These are phyloP conservation scores for Rubia yunnanensis DNA, from an alignment of 257 asterid species.

Conservation along the genomic window DNA sequence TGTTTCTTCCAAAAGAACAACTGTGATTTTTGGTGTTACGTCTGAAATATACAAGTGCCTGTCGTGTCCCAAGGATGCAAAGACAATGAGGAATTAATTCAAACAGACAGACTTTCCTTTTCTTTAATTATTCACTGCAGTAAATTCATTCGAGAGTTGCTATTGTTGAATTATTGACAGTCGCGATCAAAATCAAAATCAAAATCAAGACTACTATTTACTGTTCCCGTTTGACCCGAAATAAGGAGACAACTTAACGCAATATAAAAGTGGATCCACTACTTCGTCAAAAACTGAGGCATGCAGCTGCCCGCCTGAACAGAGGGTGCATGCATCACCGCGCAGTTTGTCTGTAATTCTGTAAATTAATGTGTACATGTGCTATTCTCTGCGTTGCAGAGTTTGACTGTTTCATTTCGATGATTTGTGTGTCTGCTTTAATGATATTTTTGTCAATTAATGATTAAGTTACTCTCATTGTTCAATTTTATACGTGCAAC, in stretches of 20 bases:
- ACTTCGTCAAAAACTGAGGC: background rate
- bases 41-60: background rate
- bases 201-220: background rate
- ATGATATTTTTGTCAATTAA: too few relatives aligned
- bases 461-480: too few relatives aligned
- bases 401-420: too few relatives aligned
- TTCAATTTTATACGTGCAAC: too few relatives aligned
- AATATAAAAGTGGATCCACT: background rate
- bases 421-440: too few relatives aligned
- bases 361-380: too few relatives aligned
- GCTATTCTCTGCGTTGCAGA: too few relatives aligned
- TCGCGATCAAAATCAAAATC: background rate
- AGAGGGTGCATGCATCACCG: too few relatives aligned
- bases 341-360: too few relatives aligned
- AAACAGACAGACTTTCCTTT: background rate
- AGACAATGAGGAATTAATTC: background rate
- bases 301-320: too few relatives aligned
- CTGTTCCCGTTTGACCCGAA: background rate
- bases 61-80: constrained; percentile 6
- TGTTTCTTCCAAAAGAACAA: constrained; percentile 9
- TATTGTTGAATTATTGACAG: background rate
- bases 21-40: constrained; percentile 1
- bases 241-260: background rate
- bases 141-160: too few relatives aligned
- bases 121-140: background rate